A percentile compares a stretch with the other conserved stretches of the same genome.
These are phyloP conservation scores for Bathelium albidoporum DNA, from an alignment of 495 filamentous ascomycete species.

Conservation along the genomic window DNA sequence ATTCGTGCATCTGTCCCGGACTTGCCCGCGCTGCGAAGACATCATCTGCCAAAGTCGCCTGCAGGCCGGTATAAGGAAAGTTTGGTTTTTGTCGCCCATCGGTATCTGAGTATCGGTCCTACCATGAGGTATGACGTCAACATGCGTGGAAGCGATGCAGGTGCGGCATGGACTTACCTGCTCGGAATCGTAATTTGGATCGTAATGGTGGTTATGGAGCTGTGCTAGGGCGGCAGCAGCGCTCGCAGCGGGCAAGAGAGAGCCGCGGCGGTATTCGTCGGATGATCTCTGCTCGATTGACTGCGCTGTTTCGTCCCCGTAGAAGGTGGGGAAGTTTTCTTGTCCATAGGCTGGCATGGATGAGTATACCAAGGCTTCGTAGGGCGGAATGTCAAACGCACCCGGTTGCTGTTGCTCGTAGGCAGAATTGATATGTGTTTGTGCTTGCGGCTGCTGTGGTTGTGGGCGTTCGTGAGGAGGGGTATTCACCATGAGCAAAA, in stretches of 20 bases:
- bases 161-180: conserved; percentile 46
- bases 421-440: conserved; percentile 18
- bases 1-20: conserved; percentile 38
- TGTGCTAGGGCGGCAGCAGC: conserved; percentile 81
- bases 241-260: conserved; percentile 57
- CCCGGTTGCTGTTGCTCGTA: conserved; percentile 18
- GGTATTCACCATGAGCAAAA: conserved; percentile 86
- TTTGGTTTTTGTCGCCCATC: background rate
- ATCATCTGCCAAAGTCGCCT: conserved; percentile 1
- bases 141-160: background rate
- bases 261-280: conserved; percentile 59
- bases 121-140: background rate
- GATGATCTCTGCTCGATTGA: conserved; percentile 56
- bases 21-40: background rate
- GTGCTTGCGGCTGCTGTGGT: conserved; percentile 17
- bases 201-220: conserved; percentile 71
- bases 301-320: conserved; percentile 58
- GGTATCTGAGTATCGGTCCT: background rate
- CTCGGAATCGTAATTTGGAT: conserved; percentile 77
- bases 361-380: background rate
- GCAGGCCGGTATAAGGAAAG: background rate
- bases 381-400: conserved; percentile 8
- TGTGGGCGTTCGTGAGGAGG: conserved; percentile 69
- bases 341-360: conserved; percentile 19
- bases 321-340: conserved; percentile 29